A percentile compares a stretch with the other conserved stretches of the same genome.
These are phyloP conservation scores for Fusarium nodosum DNA, from an alignment of 2,329 filamentous ascomycete species.

Conservation along the genomic window DNA sequence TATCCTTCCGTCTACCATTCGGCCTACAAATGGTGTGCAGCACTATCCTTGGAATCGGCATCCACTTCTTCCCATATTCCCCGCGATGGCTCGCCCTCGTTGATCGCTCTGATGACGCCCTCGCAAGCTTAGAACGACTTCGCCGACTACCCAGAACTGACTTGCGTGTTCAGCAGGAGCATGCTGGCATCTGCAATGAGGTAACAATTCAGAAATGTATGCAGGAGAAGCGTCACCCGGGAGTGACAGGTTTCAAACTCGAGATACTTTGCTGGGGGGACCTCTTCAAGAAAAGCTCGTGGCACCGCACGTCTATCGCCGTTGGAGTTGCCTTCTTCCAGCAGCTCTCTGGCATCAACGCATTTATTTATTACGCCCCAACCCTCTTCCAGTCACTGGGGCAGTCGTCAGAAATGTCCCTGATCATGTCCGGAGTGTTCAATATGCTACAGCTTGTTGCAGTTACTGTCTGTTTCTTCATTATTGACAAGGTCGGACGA, in stretches of 20 bases:
- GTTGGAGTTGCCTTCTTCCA: conserved; percentile 46
- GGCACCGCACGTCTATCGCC: conserved; percentile 26
- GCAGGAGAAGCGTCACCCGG: conserved; percentile 17
- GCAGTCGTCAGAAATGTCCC: conserved; percentile 45
- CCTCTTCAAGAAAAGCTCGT: conserved; percentile 14
- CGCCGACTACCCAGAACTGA: conserved; percentile 59
- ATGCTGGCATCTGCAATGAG: neutral
- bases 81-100: conserved; percentile 61
- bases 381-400: conserved; percentile 50
- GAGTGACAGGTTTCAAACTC: conserved; percentile 1
- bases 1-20: conserved; percentile 59
- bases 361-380: conserved; percentile 48
- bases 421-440: conserved; percentile 54
- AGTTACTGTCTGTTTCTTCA: conserved; percentile 47
- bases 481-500: conserved; percentile 53
- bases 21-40: conserved; percentile 37
- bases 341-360: conserved; percentile 43
- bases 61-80: conserved; percentile 63
- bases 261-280: conserved; percentile 23
- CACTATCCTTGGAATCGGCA: conserved; percentile 52
- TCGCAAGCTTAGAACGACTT: conserved; percentile 56
- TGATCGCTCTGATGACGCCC: conserved; percentile 56
- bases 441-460: conserved; percentile 54
- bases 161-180: conserved; percentile 53
- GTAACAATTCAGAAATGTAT: neutral